Base-by-base conservation (phyloP, 2,329 filamentous ascomycete species). In the Cordyceps militaris region DNA sequence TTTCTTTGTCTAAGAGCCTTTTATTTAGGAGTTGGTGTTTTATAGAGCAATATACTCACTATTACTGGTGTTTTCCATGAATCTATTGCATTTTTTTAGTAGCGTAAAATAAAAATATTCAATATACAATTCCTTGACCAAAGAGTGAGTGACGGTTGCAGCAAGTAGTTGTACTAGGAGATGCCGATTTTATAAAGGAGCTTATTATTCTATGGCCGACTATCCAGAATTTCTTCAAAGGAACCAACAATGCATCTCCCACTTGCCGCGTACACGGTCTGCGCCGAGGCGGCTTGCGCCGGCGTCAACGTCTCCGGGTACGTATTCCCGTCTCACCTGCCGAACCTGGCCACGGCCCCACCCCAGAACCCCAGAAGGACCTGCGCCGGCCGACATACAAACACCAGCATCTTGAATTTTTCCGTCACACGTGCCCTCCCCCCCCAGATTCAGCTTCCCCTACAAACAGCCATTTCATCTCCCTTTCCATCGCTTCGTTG, bases 311-410 rank as follows among this genome's bases (percentile, higher is more conserved):
- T 24, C 38, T 34, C 42, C 52, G 52, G 52, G 52, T 47, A 55
- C 52, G 21, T 10, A 21, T 13, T 36, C 42, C 52, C 52, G 36
- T 16, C 34, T 13, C n/a, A 55, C 52, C 52, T 55, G 42, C 52
- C 52, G 36, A 30, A 47, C 52, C 47, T 23, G 42, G 52, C 4
- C 30, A 47, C 21, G 30, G 52, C 52, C n/a, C n/a, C 19, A 42
- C 52, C 52, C 52, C 52, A 28, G 40, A 34, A 6, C 26, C 36
- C 30, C 30, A 47, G 44, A 9, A 28, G 52, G 51, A 42, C 42
- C n/a, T 38, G 42, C 21, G 16, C 52, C 52, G 52, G 43, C 52
- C 42, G 52, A 55, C 28, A 26, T 19, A 14, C 52, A 47, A 34
- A 46, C 5, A 36, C 50, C 36, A 36, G 16, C 8, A 2, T 24